A percentile compares a stretch with the other conserved stretches of the same genome.
Conservation (phyloP, 345 rosid genomes). For the Brassica cretica region DNA sequence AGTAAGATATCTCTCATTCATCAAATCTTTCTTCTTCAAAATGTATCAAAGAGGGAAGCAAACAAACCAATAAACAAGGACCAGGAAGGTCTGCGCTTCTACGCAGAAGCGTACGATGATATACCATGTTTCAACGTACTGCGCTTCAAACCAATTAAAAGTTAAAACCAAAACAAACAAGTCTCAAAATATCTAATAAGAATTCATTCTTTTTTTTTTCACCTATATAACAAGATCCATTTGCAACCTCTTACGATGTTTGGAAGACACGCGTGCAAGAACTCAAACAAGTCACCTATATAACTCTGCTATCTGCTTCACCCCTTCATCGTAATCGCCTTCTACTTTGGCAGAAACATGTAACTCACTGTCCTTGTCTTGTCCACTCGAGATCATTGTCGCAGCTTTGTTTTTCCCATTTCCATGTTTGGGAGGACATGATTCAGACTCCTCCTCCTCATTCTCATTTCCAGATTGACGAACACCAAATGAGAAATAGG, state of each 20-base stretch:
- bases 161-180: constrained; percentile 31
- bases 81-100: constrained; percentile 76
- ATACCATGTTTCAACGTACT: constrained; percentile 95
- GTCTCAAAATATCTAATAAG: not conserved
- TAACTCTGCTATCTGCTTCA: constrained; percentile 47
- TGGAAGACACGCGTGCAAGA: constrained; percentile 76
- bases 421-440: constrained; percentile 34
- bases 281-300: constrained; percentile 61
- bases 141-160: constrained; percentile 76
- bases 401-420: constrained; percentile 16
- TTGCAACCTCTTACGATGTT: constrained; percentile 84
- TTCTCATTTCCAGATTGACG: constrained; percentile 46
- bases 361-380: constrained; percentile 21
- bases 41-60: not conserved
- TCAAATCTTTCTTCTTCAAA: not conserved
- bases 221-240: constrained; percentile 90
- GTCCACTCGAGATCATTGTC: constrained; percentile 4
- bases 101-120: constrained; percentile 83
- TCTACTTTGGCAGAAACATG: constrained; percentile 42
- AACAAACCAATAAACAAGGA: constrained; percentile 76
- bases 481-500: constrained; percentile 55
- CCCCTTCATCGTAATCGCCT: constrained; percentile 48
- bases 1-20: constrained; percentile 9
- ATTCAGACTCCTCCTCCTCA: constrained; percentile 39
- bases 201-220: not conserved